These are phyloP conservation scores for Ogataea methanolica DNA, from an alignment of 805 yeast species.

Conservation along the genomic window DNA sequence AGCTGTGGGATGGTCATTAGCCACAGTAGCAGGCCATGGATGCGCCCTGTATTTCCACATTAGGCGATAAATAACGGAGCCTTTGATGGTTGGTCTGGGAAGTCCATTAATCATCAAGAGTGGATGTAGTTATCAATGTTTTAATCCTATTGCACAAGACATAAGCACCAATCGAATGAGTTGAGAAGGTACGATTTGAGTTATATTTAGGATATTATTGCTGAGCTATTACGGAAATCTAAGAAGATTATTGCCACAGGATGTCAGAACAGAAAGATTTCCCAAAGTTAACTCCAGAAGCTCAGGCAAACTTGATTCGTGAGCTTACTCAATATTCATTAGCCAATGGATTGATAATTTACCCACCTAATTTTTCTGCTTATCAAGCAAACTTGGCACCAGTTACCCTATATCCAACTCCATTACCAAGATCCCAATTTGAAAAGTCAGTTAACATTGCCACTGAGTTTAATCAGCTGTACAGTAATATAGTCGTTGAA, in stretches of 20 bases:
- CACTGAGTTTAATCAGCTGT: slow-evolving; percentile 63
- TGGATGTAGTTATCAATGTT: too few species aligned
- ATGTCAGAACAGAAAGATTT: slow-evolving; percentile 5
- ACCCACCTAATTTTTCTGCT: slow-evolving; percentile 51
- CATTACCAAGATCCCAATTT: slow-evolving; percentile 68
- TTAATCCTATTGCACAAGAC: too few species aligned
- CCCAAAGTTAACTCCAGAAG: slow-evolving; percentile 9
- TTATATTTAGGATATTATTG: too few species aligned
- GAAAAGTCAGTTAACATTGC: slow-evolving; percentile 65
- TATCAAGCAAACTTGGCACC: slow-evolving; percentile 68
- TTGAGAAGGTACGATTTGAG: too few species aligned
- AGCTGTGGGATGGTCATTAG: too few species aligned
- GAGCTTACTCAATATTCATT: slow-evolving; percentile 67
- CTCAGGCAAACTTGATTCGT: slow-evolving; percentile 11
- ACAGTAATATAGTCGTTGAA: slow-evolving; percentile 59
- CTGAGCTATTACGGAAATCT: too few species aligned
- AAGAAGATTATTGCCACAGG: neutral
- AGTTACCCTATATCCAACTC: slow-evolving; percentile 86
- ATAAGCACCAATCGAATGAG: too few species aligned
- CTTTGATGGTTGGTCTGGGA: too few species aligned
- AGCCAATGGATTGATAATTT: slow-evolving; percentile 78
- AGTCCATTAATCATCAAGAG: too few species aligned
- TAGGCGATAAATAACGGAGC: too few species aligned
- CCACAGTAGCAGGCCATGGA: too few species aligned
- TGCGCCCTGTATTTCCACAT: too few species aligned